Base-by-base conservation (phyloP, 345 rosid species). In the Moringa oleifera region DNA sequence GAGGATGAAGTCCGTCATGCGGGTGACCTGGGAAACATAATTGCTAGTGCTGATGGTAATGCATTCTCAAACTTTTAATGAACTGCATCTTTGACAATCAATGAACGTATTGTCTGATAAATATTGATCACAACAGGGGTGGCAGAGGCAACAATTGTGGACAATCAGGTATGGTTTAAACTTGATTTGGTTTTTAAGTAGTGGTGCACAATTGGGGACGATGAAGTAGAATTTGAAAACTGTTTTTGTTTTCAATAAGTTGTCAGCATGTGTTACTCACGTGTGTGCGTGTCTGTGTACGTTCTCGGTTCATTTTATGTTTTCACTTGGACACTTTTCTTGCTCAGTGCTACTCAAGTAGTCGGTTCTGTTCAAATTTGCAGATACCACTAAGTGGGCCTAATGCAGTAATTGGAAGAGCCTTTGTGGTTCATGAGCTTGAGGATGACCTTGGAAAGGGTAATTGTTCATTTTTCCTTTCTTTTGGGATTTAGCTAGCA, bases 11-110 rank as follows among this genome's bases (percentile, higher is more conserved):
- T 79, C 78, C 92, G 99, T 65, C 99, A 90, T 86, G 99, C 95
- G 92, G 99, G 99, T 57, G 99, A 94, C 99, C 95, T 94, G 99
- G 99, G 99, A 90, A 94, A 94, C 96, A 83, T 94, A 78, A 55
- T 64, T 82, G 99, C 97, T 77, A 82, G 83, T 23, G 95, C 92
- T 22, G 83, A 90, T 63, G 99, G 99, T 93, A 81, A 25, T 45
- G 21, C 61, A 51, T 58, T 50, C 23, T 61, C 68, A 24, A 1
- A 16, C 53, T 63, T 77, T 23, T 36, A 0, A 25, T 23, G 0
- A 18, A 8, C 61, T 51, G 63, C 17, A 5, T 33, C 25, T 71
- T 72, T 4, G 0, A 20, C 21, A 46, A 23, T 3, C 22, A 23
- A 52, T 68, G 28, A 62, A 21, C 41, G n/a, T 23, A 22, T 50